A percentile compares a stretch with the other conserved stretches of the same genome.
Conservation (phyloP, 768 basidiomycete species). For the Tylopilus rubrobrunneus region DNA sequence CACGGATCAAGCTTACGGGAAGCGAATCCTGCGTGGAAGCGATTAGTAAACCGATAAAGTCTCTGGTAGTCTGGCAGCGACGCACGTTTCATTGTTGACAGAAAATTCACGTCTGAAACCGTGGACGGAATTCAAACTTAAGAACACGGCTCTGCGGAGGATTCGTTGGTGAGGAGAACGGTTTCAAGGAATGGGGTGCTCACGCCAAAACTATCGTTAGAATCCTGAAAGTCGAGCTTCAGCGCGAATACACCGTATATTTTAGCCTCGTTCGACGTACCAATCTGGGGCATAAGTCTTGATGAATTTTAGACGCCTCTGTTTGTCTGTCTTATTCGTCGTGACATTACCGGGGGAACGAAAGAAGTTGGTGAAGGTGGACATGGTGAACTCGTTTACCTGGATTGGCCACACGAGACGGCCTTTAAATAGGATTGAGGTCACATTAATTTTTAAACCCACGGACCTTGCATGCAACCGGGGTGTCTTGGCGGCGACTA, state of each 20-base stretch:
- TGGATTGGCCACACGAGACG: background rate
- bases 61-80: background rate
- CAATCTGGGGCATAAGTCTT: conserved; percentile 75
- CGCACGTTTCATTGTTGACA: conserved; percentile 67
- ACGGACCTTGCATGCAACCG: no score
- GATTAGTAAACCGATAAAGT: conserved; percentile 12
- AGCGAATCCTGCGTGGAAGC: conserved; percentile 17
- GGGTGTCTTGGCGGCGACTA: no score
- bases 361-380: conserved; percentile 6
- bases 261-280: conserved; percentile 36
- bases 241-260: background rate
- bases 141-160: conserved; percentile 51
- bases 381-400: conserved; percentile 11
- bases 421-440: background rate
- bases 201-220: conserved; percentile 67
- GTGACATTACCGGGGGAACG: conserved; percentile 2
- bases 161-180: background rate
- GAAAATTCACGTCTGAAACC: conserved; percentile 81
- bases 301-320: conserved; percentile 41
- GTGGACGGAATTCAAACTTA: conserved; percentile 57
- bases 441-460: no score
- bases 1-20: conserved; percentile 19
- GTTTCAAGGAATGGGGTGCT: conserved; percentile 15
- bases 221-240: conserved; percentile 42
- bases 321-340: conserved; percentile 20